Evolutionary conservation across 1,284 basidiomycete genomes (phyloP), one percentile per base, ranked within the genome.

Genomic region (Inonotus hispidus): DNA sequence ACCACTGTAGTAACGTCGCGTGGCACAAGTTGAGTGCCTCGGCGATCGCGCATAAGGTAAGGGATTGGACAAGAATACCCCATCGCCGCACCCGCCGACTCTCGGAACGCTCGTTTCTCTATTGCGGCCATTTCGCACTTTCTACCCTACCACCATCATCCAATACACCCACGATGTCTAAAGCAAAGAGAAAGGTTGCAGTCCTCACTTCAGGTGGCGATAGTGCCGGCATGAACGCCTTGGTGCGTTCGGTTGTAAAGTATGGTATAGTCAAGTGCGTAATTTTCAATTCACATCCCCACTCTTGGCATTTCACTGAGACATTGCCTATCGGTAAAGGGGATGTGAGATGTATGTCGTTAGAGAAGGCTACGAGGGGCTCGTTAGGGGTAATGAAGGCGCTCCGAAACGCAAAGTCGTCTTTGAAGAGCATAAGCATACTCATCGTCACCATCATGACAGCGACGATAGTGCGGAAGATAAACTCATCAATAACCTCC

Each of bases 201-300:
- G 90, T 98, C 58, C 85, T 99, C 69, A 99, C 96, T 2, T 94
- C 91, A 0, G 97, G 96, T 62, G 96, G 97, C 69, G 96, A 99
- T 79, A 93, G 92, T 73, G 95, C 97, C 52, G 96, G 92, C 68
- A 95, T 96, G 94, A 97, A 97, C 72, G 93, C 95, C 38, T 93
- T 90, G 58, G 94, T 97, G 55, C 90, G 95, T 66, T 82, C 93
- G 1, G 88, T 95, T 46, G 94, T 97, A 64, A 92, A 94, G 75
- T 85, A 86, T 66, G 92, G 88, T 49, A 95, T 98, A 66, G 80
- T 93, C 65, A 89, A 88, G 93, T 93, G 69, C 69, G 84, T 53
- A 23, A 47, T 23, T 61, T 59, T 59, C 46, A 39, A 4, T 43
- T n/a, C n/a, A 38, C 60, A 50, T 55, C 56, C 62, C 38, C 45